Conservation (phyloP, 106 monocot genomes). For the Cymbidium sinense region DNA sequence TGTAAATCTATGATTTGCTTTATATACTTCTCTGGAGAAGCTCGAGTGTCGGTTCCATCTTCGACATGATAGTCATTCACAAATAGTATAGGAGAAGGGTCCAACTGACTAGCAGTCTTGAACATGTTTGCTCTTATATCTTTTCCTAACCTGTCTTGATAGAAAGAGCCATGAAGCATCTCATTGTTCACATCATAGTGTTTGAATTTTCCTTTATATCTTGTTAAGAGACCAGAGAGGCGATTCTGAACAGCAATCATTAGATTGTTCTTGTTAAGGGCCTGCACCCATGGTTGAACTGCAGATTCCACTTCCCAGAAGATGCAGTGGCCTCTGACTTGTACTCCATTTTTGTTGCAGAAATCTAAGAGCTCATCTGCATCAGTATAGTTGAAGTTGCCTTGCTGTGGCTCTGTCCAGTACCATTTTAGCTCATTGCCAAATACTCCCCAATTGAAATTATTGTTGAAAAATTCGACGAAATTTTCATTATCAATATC, state of each 20-base stretch:
- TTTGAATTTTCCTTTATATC: conserved; percentile 56
- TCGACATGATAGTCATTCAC: conserved; percentile 90
- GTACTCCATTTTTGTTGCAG: conserved; percentile 38
- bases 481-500: conserved; percentile 88
- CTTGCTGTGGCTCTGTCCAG: conserved; percentile 64
- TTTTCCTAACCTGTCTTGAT: conserved; percentile 61
- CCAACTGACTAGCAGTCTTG: conserved; percentile 51
- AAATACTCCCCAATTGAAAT: conserved; percentile 90
- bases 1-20: conserved; percentile 48
- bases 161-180: conserved; percentile 93
- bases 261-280: conserved; percentile 46
- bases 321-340: conserved; percentile 58
- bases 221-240: conserved; percentile 45
- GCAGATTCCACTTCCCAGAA: conserved; percentile 55
- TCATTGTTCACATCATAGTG: conserved; percentile 92
- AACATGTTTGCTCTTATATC: conserved; percentile 64
- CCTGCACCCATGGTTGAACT: conserved; percentile 55
- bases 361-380: conserved; percentile 57
- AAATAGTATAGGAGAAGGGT: conserved; percentile 64
- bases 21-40: conserved; percentile 54
- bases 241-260: conserved; percentile 58
- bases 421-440: conserved; percentile 92
- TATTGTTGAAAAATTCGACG: conserved; percentile 59
- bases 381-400: conserved; percentile 57
- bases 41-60: conserved; percentile 29